Percentiles rank a stretch among this genome's conserved stretches.
Conservation (phyloP, 371 early-diverging fungal genomes). For the Dichotomocladium elegans region DNA sequence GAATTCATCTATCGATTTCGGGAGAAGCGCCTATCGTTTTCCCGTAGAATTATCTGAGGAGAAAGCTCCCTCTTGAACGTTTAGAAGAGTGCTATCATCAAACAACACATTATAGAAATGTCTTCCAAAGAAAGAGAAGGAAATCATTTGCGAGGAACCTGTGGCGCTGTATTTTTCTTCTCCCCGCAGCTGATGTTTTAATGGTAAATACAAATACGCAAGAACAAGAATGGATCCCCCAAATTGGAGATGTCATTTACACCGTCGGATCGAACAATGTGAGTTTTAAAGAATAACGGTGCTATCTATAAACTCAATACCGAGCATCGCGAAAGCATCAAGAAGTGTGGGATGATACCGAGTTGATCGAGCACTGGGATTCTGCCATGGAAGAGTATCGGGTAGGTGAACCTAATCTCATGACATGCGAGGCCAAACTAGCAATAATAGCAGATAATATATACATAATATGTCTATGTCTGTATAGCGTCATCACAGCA, state of each 20-base stretch:
- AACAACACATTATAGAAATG: no score
- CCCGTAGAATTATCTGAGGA: no score
- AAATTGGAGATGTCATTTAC: slow-evolving; percentile 11
- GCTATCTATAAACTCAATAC: not conserved
- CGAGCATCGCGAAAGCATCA: slow-evolving; percentile 9
- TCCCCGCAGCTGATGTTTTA: no score
- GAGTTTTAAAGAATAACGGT: not conserved
- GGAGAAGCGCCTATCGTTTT: no score
- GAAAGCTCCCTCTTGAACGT: no score
- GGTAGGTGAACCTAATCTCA: not conserved
- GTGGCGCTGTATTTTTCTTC: no score
- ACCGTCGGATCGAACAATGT: not conserved
- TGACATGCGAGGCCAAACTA: not conserved
- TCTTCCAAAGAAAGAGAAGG: no score
- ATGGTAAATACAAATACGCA: no score
- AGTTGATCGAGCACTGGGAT: slow-evolving; percentile 61
- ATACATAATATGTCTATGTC: not conserved
- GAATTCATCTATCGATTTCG: no score
- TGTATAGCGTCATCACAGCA: not conserved
- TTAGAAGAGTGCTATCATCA: no score
- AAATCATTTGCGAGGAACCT: no score
- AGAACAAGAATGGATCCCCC: slow-evolving; percentile 2
- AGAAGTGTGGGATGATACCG: slow-evolving; percentile 63
- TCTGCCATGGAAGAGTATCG: slow-evolving; percentile 47
- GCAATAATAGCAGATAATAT: not conserved